These are phyloP conservation scores for Artemisia annua DNA, from an alignment of 129 eudicot genomes.

Conservation along the genomic window DNA sequence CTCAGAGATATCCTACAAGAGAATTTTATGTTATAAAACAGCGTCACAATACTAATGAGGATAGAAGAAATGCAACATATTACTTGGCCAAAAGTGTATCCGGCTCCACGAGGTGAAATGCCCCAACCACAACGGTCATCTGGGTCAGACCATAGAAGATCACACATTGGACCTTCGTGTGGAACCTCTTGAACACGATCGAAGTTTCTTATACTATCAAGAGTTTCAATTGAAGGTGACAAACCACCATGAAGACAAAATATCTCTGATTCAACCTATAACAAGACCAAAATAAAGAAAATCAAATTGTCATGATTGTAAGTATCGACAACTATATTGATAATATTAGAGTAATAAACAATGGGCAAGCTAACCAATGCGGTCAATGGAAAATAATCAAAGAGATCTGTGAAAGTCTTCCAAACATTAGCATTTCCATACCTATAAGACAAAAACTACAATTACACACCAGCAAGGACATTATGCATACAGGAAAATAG, in stretches of 20 bases:
- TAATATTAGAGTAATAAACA: not conserved
- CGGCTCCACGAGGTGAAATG: slow-evolving; percentile 93
- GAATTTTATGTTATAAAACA: slow-evolving; percentile 3
- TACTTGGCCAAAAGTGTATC: slow-evolving; percentile 97
- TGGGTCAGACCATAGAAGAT: slow-evolving; percentile 95
- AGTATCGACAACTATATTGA: not conserved
- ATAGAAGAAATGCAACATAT: not conserved
- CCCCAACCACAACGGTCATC: slow-evolving; percentile 99
- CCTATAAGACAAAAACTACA: slow-evolving; percentile 37
- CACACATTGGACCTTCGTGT: slow-evolving; percentile 97
- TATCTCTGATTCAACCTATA: slow-evolving; percentile 89
- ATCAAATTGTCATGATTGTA: not conserved
- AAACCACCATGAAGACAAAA: slow-evolving; percentile 96
- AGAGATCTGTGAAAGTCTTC: slow-evolving; percentile 80
- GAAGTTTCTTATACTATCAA: slow-evolving; percentile 78
- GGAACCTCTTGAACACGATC: slow-evolving; percentile 99
- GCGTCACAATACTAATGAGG: too few relatives aligned
- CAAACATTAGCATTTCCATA: slow-evolving; percentile 78
- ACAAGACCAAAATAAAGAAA: not conserved
- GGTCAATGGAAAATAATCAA: slow-evolving; percentile 74
- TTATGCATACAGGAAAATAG: not conserved
- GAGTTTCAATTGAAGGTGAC: slow-evolving; percentile 92
- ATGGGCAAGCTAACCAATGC: slow-evolving; percentile 56
- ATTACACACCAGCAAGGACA: slow-evolving; percentile 11
- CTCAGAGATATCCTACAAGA: slow-evolving; percentile 77